Evolutionary conservation across 1,284 basidiomycete species (phyloP).

Genomic region (Papiliotrema nemorosa): DNA sequence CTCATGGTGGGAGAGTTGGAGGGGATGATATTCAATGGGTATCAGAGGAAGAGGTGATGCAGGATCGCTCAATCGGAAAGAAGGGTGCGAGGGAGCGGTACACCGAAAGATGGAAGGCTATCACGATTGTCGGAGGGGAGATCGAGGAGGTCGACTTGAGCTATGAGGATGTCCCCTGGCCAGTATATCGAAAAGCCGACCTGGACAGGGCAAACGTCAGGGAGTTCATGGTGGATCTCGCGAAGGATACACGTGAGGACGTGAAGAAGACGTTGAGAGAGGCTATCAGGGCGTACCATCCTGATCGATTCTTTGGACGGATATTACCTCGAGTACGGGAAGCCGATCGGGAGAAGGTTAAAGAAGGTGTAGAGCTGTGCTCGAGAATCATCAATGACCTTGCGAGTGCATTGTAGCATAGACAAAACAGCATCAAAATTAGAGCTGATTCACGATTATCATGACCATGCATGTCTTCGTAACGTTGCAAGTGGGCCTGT

Average conservation of each 20-base stretch:
- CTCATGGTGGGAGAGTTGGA: background rate
- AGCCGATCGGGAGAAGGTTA: slow-evolving; percentile 56
- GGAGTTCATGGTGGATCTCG: slow-evolving; percentile 55
- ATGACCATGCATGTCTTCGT: no score
- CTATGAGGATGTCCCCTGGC: slow-evolving; percentile 76
- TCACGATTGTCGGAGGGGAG: slow-evolving; percentile 13
- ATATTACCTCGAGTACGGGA: slow-evolving; percentile 57
- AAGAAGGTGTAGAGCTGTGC: slow-evolving; percentile 55
- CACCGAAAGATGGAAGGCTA: slow-evolving; percentile 13
- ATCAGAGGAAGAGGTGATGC: background rate
- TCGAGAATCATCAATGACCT: slow-evolving; percentile 30
- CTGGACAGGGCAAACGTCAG: slow-evolving; percentile 57
- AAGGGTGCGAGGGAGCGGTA: slow-evolving; percentile 14
- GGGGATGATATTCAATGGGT: background rate
- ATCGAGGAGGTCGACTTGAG: slow-evolving; percentile 17
- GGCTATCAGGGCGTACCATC: slow-evolving; percentile 67
- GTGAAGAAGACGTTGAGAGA: slow-evolving; percentile 57
- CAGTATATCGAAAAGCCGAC: slow-evolving; percentile 56
- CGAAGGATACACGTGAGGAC: slow-evolving; percentile 51
- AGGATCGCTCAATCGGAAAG: background rate
- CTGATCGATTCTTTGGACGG: slow-evolving; percentile 66
- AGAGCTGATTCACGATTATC: background rate
- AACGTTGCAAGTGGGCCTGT: no score
- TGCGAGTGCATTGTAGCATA: slow-evolving; percentile 7
- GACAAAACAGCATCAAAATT: background rate